Base-by-base conservation (phyloP, 73 alveolate genomes). In the Paramecium biaurelia region DNA sequence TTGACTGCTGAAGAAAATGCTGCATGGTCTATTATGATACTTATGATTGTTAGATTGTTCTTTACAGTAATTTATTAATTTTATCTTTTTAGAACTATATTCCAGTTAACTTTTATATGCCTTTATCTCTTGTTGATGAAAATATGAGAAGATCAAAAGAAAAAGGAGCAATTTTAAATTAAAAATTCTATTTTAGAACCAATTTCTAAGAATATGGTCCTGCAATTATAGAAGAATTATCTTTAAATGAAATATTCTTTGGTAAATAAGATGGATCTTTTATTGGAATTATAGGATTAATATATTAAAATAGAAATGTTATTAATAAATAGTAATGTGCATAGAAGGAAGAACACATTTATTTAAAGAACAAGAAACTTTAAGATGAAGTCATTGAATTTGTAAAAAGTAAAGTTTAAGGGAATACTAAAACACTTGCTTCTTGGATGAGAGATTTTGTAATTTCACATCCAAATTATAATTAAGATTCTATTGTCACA, bases 1-100 rank as follows among this genome's bases (percentile, higher is more conserved):
- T 70, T 98, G 32, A 96, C 99, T 14, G 99, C 98, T n/a, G 98
- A 94, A 92, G 99, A 98, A 92, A 98, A 98, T 85, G 97, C 99
- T 5, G 95, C 97, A 58, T 95, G 95, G 93, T 92, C 96, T 4
- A 85, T 93, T 67, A 90, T 93, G 82, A 89, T 95, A 15, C 94
- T 95, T 26, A 87, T 82, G 68, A 85, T 90, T 32, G 88, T 82
- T 7, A 34, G 93, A 57, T 45, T 92, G 38, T 70, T 89, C 32
- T 37, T 32, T 68, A 85, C 59, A 32, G 59, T 43, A 59, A 58
- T 47, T 38, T 41, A 15, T n/a, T 15, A 7, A 15, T 42, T 41
- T 24, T 24, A 68, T 70, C 70, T 20, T 28, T 26, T 59, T 70
- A 86, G 89, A 57, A 45, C 57, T 74, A 34, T 35, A 53, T 41